Evolutionary conservation across 306 rosid species (phyloP).

Genomic region (Potentilla sterilis): DNA sequence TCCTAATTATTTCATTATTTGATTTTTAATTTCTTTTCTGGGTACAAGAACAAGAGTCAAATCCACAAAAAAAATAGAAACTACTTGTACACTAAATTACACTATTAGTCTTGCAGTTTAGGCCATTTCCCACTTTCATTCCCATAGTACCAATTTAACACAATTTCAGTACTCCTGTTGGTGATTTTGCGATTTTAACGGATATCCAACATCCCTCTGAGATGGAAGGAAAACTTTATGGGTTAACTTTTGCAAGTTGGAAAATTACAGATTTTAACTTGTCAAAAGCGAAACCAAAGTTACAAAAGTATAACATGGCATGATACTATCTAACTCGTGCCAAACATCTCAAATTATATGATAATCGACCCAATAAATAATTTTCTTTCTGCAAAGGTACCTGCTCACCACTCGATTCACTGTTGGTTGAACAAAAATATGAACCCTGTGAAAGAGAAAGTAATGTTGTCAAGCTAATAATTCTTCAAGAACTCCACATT

Average conservation of each 20-base stretch:
- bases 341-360: not conserved
- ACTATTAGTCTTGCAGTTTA: not conserved
- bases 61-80: not conserved
- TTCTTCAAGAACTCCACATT: constrained; percentile 18
- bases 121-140: not conserved
- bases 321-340: not conserved
- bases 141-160: not conserved
- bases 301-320: not conserved
- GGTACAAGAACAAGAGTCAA: not conserved
- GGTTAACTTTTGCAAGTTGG: not conserved
- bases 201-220: not conserved
- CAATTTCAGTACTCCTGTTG: not conserved
- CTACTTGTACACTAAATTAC: not conserved
- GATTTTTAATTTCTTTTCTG: not conserved
- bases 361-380: not conserved
- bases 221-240: not conserved
- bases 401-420: constrained; percentile 84
- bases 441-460: constrained; percentile 68
- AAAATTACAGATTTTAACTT: not conserved
- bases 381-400: constrained; percentile 20
- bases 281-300: not conserved
- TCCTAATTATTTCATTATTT: not conserved
- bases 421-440: constrained; percentile 86
- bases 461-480: constrained; percentile 23
- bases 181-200: not conserved